phyloP scores from a whole-genome alignment of 441 rosid genomes.

The Geranium incanum region DNA sequence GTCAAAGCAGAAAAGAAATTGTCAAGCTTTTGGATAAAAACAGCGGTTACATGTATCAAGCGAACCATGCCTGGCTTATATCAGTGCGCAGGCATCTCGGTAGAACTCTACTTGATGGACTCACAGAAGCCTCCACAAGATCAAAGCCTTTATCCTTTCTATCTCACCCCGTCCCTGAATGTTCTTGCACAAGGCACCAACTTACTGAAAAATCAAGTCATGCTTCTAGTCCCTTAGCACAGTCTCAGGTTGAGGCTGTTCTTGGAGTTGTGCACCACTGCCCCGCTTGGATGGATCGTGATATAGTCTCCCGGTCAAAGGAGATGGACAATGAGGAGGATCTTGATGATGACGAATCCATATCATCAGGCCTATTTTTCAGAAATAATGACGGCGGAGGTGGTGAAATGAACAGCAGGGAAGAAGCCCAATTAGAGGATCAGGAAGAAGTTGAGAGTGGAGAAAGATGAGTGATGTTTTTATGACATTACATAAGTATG shows the following conservation, averaged over 20 bases:
- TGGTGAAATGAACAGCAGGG: conserved; percentile 58
- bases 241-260: conserved; percentile 33
- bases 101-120: conserved; percentile 61
- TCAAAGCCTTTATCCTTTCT: conserved; percentile 63
- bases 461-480: conserved; percentile 29
- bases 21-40: conserved; percentile 63
- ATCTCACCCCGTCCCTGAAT: conserved; percentile 80
- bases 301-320: conserved; percentile 32
- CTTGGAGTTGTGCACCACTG: conserved; percentile 54
- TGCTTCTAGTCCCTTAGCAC: conserved; percentile 26
- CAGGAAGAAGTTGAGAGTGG: conserved; percentile 80
- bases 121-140: conserved; percentile 41
- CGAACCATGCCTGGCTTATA: conserved; percentile 71
- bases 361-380: conserved; percentile 61
- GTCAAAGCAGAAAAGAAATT: conserved; percentile 47
- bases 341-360: conserved; percentile 62
- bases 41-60: conserved; percentile 60
- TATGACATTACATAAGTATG: no score
- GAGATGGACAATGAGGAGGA: conserved; percentile 73
- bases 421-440: conserved; percentile 77
- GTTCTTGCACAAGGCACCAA: conserved; percentile 51
- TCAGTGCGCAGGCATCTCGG: conserved; percentile 62
- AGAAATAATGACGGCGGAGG: conserved; percentile 46
- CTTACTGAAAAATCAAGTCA: conserved; percentile 22
- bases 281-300: conserved; percentile 63